Evolutionary conservation across 2,329 filamentous ascomycete species (phyloP), one percentile per base, ranked within the genome.

Genomic region (Diaporthe nobilis): DNA sequence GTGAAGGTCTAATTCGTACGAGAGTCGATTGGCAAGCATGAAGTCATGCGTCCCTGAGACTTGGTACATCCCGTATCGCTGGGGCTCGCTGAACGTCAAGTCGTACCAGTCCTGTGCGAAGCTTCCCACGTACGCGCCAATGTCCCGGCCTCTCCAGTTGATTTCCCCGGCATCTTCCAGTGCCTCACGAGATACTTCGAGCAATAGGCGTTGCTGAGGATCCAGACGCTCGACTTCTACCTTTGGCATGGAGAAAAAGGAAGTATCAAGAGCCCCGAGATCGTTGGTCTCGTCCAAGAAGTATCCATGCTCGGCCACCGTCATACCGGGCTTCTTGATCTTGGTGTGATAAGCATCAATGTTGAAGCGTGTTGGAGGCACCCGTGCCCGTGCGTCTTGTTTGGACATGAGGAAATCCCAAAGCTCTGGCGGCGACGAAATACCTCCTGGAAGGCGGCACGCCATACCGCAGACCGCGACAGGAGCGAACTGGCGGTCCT

Each of bases 341-440:
- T 1, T 76, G 49, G 76, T 68, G 53, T 78, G 71, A 37, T 78
- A 81, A 8, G 75, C 80, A 13, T 77, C 73, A 15, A 76, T 60
- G 42, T 80, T 80, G 68, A 79, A 83, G 12, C 81, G 77, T 0
- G 28, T 55, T 1, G 80, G 80, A 2, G 82, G 77, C 12, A 61
- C 75, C 22, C 68, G 55, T 5, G 78, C 77, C 1, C 77, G 17
- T 1, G 47, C 78, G 51, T 81, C 79, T 9, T 78, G 71, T 25
- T 78, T 78, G 20, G 78, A 73, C 10, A 78, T 53, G 1, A 83
- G 68, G 20, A 83, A 74, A 28, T 82, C 79, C 82, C 82, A 83
- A 63, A 80, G 78, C 17, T 79, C 76, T 12, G 78, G 39, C 13
- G 78, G 68, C 12, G 53, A 76, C 8, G 47, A 67, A 20, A 82